Base-by-base conservation (phyloP, 306 rosid genomes). In the Datisca glomerata region DNA sequence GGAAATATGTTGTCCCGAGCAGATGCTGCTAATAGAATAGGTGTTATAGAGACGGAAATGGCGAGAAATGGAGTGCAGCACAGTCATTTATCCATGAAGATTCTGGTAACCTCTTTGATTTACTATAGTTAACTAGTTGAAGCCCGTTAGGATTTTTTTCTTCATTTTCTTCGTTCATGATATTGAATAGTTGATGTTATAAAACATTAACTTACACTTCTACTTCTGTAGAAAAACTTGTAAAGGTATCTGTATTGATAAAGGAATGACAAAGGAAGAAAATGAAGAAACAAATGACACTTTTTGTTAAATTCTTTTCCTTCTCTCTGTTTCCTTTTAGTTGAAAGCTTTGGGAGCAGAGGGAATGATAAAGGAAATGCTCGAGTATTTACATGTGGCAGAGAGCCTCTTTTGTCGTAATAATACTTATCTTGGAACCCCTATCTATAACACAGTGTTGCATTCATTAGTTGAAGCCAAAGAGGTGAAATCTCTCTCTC, bases 271-370 rank as follows among this genome's bases (percentile, higher is more conserved):
- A n/a, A n/a, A n/a, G n/a, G n/a, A n/a, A n/a, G n/a, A 16, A 16
- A 45, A 21, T 18, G 13, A 12, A 45, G 19, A 15, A 9, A 14
- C 36, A n/a, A n/a, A n/a, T n/a, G 45, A 27, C 5, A n/a, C n/a
- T n/a, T 51, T 51, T 43, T 21, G 18, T 64, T 31, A 61, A 49
- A n/a, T n/a, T n/a, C n/a, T n/a, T n/a, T n/a, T n/a, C n/a, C n/a
- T n/a, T 17, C 3, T 15, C 22, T 36, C 24, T 27, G 42, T 6
- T 56, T 8, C 41, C 35, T 17, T 56, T 36, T 43, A 79, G 96
- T 52, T 86, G 68, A 79, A 54, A 45, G 86, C 85, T 67, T 70
- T 86, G 37, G 96, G 96, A 57, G 68, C 70, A 48, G 94, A 82
- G 64, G 75, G 79, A 48, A 86, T 86, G 94, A 68, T 57, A 53